Percentiles rank a stretch among this genome's conserved stretches.
These are phyloP conservation scores for Hylodesmum podocarpum DNA, from an alignment of 306 rosid species.

Conservation along the genomic window DNA sequence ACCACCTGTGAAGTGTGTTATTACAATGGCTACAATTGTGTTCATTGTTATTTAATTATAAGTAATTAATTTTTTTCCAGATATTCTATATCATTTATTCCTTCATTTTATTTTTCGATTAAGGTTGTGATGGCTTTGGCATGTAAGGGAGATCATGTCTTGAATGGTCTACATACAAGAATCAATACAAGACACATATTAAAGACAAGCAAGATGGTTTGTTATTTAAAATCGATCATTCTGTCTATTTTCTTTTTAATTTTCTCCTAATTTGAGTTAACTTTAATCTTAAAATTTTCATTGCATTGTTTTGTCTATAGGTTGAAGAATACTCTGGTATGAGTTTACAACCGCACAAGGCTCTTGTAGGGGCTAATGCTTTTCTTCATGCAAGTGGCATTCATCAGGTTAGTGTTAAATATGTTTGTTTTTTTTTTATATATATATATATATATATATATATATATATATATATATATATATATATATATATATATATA, in stretches of 20 bases:
- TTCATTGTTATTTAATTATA: background rate
- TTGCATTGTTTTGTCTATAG: conserved; percentile 42
- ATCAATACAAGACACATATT: conserved; percentile 63
- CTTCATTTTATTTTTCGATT: background rate
- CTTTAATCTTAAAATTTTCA: background rate
- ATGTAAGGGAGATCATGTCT: conserved; percentile 52
- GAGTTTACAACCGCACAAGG: conserved; percentile 89
- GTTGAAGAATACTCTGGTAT: conserved; percentile 87
- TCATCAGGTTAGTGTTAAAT: conserved; percentile 69
- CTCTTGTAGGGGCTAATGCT: conserved; percentile 94
- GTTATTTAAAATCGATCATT: background rate
- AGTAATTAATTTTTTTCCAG: background rate
- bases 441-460: too few relatives aligned
- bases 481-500: too few relatives aligned
- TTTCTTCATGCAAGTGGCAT: conserved; percentile 97
- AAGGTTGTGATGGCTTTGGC: conserved; percentile 88
- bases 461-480: too few relatives aligned
- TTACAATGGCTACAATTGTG: background rate
- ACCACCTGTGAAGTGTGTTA: background rate
- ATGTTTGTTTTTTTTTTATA: too few relatives aligned
- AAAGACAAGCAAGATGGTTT: conserved; percentile 85
- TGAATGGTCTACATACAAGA: conserved; percentile 72
- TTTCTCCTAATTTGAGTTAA: background rate
- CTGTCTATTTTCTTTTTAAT: background rate
- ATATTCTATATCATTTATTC: background rate